Evolutionary conservation across 163 green algal genomes (phyloP).

Genomic region (Scenedesmus sp.): DNA sequence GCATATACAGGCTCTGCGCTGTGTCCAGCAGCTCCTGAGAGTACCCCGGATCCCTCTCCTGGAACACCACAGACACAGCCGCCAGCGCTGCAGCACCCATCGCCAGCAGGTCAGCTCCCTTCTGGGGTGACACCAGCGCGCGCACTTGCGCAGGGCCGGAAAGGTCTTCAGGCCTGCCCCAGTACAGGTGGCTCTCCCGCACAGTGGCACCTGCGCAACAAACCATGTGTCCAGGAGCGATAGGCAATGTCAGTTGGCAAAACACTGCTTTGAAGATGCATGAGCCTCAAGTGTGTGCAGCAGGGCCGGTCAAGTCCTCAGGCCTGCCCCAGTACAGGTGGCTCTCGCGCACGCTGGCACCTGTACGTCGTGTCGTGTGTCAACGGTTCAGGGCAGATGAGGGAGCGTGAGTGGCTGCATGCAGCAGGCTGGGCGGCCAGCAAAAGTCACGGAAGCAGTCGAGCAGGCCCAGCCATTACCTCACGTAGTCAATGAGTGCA

Average conservation of each 20-base stretch:
- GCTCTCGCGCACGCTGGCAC: not conserved
- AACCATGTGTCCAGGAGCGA: not conserved
- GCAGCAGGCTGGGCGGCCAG: not conserved
- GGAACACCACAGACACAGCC: constrained; percentile 50
- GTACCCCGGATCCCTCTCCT: constrained; percentile 47
- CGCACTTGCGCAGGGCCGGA: not conserved
- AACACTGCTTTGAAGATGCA: no score
- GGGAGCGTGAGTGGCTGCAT: no score
- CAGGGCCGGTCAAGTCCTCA: constrained; percentile 58
- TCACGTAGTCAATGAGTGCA: no score
- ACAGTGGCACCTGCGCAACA: not conserved
- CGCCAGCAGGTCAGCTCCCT: constrained; percentile 57
- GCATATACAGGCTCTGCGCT: constrained; percentile 56
- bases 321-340: constrained; percentile 53
- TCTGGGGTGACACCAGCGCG: not conserved
- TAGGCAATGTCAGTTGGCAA: no score
- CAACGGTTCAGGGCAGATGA: no score
- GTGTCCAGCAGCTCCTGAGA: constrained; percentile 43
- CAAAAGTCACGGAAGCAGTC: not conserved
- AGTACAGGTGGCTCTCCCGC: constrained; percentile 39
- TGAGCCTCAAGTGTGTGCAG: not conserved
- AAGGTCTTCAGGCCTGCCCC: constrained; percentile 65
- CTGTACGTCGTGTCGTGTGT: not conserved
- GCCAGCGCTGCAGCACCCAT: constrained; percentile 55
- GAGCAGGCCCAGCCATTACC: no score